Base-by-base conservation (phyloP, 2,329 filamentous ascomycete species). In the Polytolypa hystricis region DNA sequence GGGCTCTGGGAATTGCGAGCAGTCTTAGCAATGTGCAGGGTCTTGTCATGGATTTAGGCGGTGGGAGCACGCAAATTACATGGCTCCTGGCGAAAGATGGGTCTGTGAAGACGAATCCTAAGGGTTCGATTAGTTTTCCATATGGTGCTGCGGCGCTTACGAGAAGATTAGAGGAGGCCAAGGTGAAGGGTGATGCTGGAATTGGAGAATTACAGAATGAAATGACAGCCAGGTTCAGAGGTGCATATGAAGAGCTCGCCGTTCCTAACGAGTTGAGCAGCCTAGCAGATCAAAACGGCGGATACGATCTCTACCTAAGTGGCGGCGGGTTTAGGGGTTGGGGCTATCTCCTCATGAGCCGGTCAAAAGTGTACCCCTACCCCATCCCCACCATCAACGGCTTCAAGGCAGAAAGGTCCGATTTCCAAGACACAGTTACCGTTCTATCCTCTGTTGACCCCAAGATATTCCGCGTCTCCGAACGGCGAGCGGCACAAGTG, bases 321-420 rank as follows among this genome's bases (percentile, higher is more conserved):
- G 87, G 87, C 29, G 87, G 87, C 16, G 87, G 87, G 0, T 93
- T 94, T 54, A 70, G 87, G 23, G 87, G 87, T 11, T 94, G 93
- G 68, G 87, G 86, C 5, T 93, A 84, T 57, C 77, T 93, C 52
- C 69, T 94, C 35, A 87, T 93, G 81, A 78, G 81, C 53, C 72
- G 74, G 46, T 82, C 89, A 49, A 60, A 66, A 4, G 72, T 84
- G 29, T 66, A 71, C 37, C 84, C 84, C 0, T 95, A 93, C 55
- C 87, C 87, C 0, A 81, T 94, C 17, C 75, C 84, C 0, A 78
- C 81, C 14, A 80, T 91, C 56, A 87, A 86, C 43, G 79, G 82
- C 2, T 94, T 91, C 58, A 73, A 68, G 6, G 82, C 79, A 8
- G 9, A 39, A 21, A 35, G 35, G n/a, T 33, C 43, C 11, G 64